These are phyloP conservation scores for Yamadazyma spencermartinsiae DNA, from an alignment of 1,139 yeast genomes.

Conservation along the genomic window DNA sequence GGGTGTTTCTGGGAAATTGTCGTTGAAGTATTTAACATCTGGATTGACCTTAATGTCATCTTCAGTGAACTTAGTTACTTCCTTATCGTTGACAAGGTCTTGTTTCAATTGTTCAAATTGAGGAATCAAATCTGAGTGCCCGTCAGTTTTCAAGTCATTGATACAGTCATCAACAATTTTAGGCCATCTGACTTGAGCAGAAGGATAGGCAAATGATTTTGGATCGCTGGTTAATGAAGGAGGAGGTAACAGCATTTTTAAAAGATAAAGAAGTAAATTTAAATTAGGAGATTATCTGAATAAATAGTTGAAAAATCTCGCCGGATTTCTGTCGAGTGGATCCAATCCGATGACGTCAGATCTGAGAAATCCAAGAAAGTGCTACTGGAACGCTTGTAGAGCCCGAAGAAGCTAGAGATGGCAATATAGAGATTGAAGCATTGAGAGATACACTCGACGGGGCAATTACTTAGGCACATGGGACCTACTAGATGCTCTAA, in stretches of 20 bases:
- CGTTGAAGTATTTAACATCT: conserved; percentile 54
- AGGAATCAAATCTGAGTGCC: conserved; percentile 9
- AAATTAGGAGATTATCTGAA: neutral
- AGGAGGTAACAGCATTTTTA: conserved; percentile 26
- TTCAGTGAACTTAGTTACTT: conserved; percentile 43
- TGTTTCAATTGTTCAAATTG: conserved; percentile 38
- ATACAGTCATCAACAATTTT: conserved; percentile 68
- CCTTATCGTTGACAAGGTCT: conserved; percentile 39
- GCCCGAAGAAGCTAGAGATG: no score
- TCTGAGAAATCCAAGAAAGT: neutral
- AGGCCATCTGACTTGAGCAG: conserved; percentile 87
- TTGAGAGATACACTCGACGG: no score
- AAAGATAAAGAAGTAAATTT: neutral
- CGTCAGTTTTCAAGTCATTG: conserved; percentile 47
- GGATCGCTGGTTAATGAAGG: conserved; percentile 67
- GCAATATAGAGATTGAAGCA: no score
- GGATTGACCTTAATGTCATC: conserved; percentile 40
- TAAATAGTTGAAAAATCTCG: neutral
- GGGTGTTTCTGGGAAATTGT: conserved; percentile 17
- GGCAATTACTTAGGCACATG: no score
- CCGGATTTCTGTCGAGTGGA: neutral
- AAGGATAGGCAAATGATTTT: conserved; percentile 77
- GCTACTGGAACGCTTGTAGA: neutral
- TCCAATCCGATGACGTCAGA: conserved; percentile 3
- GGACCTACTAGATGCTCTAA: no score